Evolutionary conservation across 148 eudicot species (phyloP), one percentile per base, ranked within the genome.

Genomic region (Amaranthus cruentus): DNA sequence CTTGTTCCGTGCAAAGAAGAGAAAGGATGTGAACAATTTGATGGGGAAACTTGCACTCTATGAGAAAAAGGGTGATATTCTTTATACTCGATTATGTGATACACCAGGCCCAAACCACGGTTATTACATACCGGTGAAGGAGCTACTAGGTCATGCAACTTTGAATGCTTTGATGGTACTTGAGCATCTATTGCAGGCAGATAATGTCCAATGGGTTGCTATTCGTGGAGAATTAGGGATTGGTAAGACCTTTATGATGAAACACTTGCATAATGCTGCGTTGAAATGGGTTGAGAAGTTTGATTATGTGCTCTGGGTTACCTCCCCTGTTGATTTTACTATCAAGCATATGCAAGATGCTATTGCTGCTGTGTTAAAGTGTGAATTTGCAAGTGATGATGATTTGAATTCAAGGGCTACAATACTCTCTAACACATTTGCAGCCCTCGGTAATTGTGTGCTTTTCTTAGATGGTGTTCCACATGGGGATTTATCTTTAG

Each of bases 291-390:
- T 46, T 48, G 77, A 58, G 10, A 66, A 15, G 66, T 75, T 66
- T 68, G 72, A 57, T 47, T 14, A 48, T 58, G 72, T 75, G 4
- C 66, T 75, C 8, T 75, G 77, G 77, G 72, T 75, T 11, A 67
- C 57, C 2, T 9, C 51, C 48, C 62, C 72, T 9, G 6, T 10
- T 56, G 49, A n/a, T 1, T 75, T 49, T 8, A 67, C 49, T 70
- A 75, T 56, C 57, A 57, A 67, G 50, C 38, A 38, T 57, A 6
- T 58, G 12, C 77, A 66, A 58, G 72, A 67, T 57, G 70, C 55
- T 57, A 43, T 75, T 67, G 77, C 72, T 18, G 18, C 55, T 50
- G 57, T 62, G 51, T 48, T 67, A 9, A 68, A 5, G 42, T 75
- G 72, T 58, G 77, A 66, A 48, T 63, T 75, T 9, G 13, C 57